phyloP scores from a whole-genome alignment of 2,329 filamentous ascomycete species.

The Colletotrichum euphorbiae region DNA sequence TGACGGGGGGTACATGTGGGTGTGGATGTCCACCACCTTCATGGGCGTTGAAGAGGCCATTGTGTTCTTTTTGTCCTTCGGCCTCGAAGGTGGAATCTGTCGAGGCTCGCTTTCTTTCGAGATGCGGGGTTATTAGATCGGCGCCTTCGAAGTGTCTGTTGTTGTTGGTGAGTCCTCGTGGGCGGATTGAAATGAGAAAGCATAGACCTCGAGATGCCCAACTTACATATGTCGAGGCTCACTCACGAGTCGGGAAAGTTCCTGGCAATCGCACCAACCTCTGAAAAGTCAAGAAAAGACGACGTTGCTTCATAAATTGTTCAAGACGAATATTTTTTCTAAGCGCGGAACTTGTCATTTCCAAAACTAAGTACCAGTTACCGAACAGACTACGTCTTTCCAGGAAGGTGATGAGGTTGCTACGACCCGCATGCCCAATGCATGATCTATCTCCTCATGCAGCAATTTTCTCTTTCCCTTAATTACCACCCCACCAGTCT shows the following conservation, averaged over 20 bases:
- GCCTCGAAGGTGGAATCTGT: not conserved
- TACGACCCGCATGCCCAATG: slow-evolving; percentile 30
- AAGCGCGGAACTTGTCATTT: slow-evolving; percentile 12
- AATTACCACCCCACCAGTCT: slow-evolving; percentile 5
- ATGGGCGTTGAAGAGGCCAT: slow-evolving; percentile 51
- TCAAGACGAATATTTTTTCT: slow-evolving; percentile 15
- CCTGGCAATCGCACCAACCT: not conserved
- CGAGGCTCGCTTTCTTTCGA: not conserved
- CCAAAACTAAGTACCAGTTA: slow-evolving; percentile 27
- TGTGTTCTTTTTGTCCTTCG: not conserved
- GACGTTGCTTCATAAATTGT: not conserved
- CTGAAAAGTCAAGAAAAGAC: not conserved
- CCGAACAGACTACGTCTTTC: slow-evolving; percentile 30
- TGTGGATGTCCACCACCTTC: slow-evolving; percentile 74
- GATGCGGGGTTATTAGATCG: not conserved
- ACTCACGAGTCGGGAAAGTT: slow-evolving; percentile 17
- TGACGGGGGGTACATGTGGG: slow-evolving; percentile 75
- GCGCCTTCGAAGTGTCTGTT: not conserved
- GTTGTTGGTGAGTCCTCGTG: slow-evolving; percentile 8
- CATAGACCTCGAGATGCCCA: not conserved
- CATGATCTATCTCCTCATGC: slow-evolving; percentile 32
- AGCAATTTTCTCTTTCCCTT: not conserved
- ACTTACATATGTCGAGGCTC: slow-evolving; percentile 23
- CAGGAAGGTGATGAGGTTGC: slow-evolving; percentile 39
- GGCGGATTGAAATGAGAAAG: not conserved